Base-by-base conservation (phyloP, 73 alveolate species). In the Tetrahymena malaccensis region DNA sequence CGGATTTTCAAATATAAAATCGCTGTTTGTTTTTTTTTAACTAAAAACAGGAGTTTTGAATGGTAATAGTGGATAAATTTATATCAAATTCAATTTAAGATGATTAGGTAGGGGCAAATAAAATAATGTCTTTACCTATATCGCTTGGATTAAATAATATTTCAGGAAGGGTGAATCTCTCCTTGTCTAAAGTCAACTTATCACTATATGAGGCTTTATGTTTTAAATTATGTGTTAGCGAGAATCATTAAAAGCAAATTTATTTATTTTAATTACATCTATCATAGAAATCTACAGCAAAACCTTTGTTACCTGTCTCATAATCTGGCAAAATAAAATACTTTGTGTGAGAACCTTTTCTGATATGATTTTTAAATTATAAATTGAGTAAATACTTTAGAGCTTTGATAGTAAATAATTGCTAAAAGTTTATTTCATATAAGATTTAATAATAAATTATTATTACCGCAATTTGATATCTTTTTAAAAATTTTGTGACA, bases 111-210 rank as follows among this genome's bases (percentile, higher is more conserved):
- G n/a, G n/a, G n/a, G n/a, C n/a, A n/a, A 70, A 22, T n/a, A 70
- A 7, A 31, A 70, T 25, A n/a, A 27, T 27, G 34, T n/a, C 22
- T 70, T 70, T 70, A 70, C 89, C 96, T 11, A 94, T 94, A 38
- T 94, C 94, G 8, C 93, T 85, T 10, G 96, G 96, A 37, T 40
- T 38, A 85, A 94, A 94, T 34, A 94, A 25, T n/a, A 85, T 94
- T 85, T 94, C 96, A 19, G 96, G 96, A 37, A 94, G 93, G 12
- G 96, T 38, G 12, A 94, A 85, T 31, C 96, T 94, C 85, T 94
- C 96, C 38, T 94, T 94, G 38, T 94, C 96, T 38, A 94, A 93
- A 85, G 37, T 44, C 13, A 94, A 9, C 33, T 94, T 94, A 16
- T 43, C 96, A 40, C 93, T 94, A 34, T 85, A 85, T 34, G 93